Evolutionary conservation across 345 rosid genomes (phyloP), one percentile per base, ranked within the genome.

Genomic region (Barbarea vulgaris): DNA sequence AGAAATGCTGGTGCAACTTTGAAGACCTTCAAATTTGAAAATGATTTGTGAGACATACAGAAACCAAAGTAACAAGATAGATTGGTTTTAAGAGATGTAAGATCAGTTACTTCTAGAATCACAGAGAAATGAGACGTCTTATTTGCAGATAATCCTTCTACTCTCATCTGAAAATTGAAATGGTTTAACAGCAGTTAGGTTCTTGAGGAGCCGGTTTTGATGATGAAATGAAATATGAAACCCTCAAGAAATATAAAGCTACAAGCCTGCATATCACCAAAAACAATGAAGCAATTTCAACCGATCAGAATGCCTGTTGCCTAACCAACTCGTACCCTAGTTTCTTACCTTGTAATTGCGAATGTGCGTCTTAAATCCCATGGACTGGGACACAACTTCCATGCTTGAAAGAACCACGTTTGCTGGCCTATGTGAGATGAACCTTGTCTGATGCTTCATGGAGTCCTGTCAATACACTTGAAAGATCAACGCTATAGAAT

Each of bases 361-460:
- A 68, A 94, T 94, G 57, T 94, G 99, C 0, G 99, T 94, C 83
- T 94, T 91, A 68, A 83, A 94, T 8, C 99, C 97, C 99, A 94
- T 91, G 66, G 99, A 94, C 67, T 94, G 99, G 6, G 97, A 91
- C 70, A 94, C 97, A 46, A 94, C 97, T 87, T 94, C 99, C 97
- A 94, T 89, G 80, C 90, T 94, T 61, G 96, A 91, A 39, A 94
- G 87, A 55, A 86, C 89, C 72, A 94, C 96, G 53, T 78, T 89
- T 77, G 95, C 93, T 55, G 99, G 97, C 84, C 81, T 91, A 72
- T 82, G 89, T 15, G 97, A 86, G 60, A 94, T 82, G 80, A 94
- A 94, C 59, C 97, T 84, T 52, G 96, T 94, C 77, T 91, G 92
- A 82, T 88, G 76, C 79, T 84, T 90, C 84, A 87, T 72, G 50